phyloP scores from a whole-genome alignment of 768 basidiomycete species.

The Terana coerulea region DNA sequence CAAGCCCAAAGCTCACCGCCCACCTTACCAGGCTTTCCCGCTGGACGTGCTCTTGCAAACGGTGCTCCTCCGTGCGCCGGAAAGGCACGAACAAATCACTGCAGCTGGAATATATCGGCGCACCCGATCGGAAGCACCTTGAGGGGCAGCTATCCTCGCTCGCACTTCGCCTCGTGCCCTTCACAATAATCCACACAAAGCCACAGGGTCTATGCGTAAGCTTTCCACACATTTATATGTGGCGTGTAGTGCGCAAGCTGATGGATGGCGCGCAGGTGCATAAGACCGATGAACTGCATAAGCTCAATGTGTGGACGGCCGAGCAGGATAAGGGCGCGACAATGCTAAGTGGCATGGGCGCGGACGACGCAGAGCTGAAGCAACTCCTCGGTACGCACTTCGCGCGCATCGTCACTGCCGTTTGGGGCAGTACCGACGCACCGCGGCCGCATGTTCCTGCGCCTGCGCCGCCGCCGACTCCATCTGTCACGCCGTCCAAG shows the following conservation, averaged over 20 bases:
- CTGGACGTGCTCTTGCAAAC: too few relatives aligned
- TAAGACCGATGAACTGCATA: neutral
- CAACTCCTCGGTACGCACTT: neutral
- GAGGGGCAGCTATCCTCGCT: constrained; percentile 7
- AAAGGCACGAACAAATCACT: neutral
- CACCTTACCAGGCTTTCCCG: too few relatives aligned
- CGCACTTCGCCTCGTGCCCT: constrained; percentile 7
- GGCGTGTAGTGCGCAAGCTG: neutral
- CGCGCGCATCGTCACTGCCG: neutral
- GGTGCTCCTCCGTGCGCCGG: too few relatives aligned
- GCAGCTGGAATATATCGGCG: constrained; percentile 4
- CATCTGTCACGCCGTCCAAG: too few relatives aligned
- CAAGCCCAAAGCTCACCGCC: too few relatives aligned
- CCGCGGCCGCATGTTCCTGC: too few relatives aligned
- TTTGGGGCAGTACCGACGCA: neutral
- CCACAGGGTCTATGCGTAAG: constrained; percentile 17
- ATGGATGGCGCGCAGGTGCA: neutral
- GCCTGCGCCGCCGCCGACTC: too few relatives aligned
- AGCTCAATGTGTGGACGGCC: neutral
- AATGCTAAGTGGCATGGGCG: constrained; percentile 1
- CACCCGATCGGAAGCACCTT: constrained; percentile 13
- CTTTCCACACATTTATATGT: neutral
- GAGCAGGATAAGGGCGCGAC: neutral
- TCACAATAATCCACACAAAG: constrained; percentile 2
- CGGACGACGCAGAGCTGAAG: constrained; percentile 2